phyloP scores from a whole-genome alignment of 176 grass and related monocot species.

The Tillandsia leiboldiana region DNA sequence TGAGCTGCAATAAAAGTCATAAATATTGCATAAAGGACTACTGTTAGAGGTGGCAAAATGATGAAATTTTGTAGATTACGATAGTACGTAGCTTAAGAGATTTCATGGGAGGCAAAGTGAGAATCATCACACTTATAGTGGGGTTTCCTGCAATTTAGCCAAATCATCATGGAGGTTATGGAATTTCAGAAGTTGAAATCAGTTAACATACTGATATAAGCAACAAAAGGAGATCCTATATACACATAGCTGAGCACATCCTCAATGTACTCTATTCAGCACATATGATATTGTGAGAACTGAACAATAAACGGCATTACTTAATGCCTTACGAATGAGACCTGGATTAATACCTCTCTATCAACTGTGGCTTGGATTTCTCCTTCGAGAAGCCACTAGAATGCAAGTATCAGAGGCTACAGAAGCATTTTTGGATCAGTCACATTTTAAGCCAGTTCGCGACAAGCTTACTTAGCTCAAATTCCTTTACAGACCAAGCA shows the following conservation, averaged over 20 bases:
- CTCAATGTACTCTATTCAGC: neutral
- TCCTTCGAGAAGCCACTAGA: too few relatives aligned
- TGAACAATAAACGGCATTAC: neutral
- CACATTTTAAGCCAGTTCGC: neutral
- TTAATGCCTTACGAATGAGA: neutral
- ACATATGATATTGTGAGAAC: neutral
- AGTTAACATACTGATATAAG: neutral
- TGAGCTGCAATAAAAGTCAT: too few relatives aligned
- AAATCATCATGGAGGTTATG: neutral
- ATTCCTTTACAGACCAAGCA: neutral
- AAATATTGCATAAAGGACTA: too few relatives aligned
- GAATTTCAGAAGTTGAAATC: neutral
- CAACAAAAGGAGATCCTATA: neutral
- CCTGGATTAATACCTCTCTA: too few relatives aligned
- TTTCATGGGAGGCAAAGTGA: too few relatives aligned
- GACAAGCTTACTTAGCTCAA: neutral
- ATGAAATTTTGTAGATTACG: too few relatives aligned
- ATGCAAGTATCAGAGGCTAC: too few relatives aligned
- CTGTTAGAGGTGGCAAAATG: too few relatives aligned
- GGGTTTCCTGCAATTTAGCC: neutral
- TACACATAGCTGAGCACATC: neutral
- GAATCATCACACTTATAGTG: too few relatives aligned
- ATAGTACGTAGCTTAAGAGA: too few relatives aligned
- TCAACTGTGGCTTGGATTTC: too few relatives aligned
- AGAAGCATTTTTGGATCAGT: neutral